Base-by-base conservation (phyloP, 129 eudicot genomes). In the Saposhnikovia divaricata region DNA sequence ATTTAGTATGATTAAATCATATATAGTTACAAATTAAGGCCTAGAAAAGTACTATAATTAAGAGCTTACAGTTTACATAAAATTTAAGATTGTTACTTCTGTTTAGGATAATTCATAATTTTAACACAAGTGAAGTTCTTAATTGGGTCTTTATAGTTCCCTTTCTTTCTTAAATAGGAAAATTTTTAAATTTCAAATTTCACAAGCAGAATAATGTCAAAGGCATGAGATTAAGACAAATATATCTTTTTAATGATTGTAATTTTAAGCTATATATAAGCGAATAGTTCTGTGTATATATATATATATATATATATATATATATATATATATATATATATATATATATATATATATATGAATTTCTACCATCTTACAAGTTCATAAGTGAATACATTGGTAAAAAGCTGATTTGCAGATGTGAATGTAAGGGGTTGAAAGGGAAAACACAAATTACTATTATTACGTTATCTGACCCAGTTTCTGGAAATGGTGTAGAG, bases 401-500 rank as follows among this genome's bases (percentile, higher is more conserved):
- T 51, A 18, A 21, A 55, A 55, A 55, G n/a, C 57, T 55, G 63
- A 55, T 55, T 19, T 55, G 63, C 25, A 55, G 63, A 51, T 51
- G 61, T 51, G 61, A 18, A 51, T 12, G 18, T 11, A 27, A 65
- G 72, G 72, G 72, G 39, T 63, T 27, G 15, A 7, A 63, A 18
- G 16, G 38, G 14, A 9, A 3, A 63, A 25, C 16, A 63, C 19
- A 27, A 28, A 57, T 21, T 7, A 27, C 34, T 12, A 61, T 11
- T 65, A 10, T 65, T 28, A 19, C 4, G 6, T 28, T 70, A 18
- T 34, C n/a, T 70, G 75, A 38, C 74, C 12, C 10, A 70, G 25
- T 70, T 70, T 38, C 42, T 70, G n/a, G 38, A 70, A 23, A 38
- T 25, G 79, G 80, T 86, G 80, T 85, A 92, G 97, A 86, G 82